Evolutionary conservation across 2,329 filamentous ascomycete species (phyloP), one percentile per base, ranked within the genome.

Genomic region (Herpotrichia juniperi): DNA sequence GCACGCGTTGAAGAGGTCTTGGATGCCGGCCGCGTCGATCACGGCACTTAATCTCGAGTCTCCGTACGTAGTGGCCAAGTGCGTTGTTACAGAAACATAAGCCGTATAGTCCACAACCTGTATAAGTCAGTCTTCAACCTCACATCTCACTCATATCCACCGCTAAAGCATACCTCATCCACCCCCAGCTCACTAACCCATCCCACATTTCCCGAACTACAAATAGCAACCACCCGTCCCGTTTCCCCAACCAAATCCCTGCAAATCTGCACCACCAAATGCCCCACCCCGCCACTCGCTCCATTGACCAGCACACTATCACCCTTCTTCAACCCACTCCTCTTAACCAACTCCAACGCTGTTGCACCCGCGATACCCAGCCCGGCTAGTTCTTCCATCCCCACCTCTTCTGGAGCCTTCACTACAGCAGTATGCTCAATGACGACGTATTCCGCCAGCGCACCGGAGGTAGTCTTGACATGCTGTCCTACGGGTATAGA

Each of bases 201-300:
- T 3, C 69, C 75, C 3, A 60, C 66, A 46, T 81, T 81, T 31
- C 56, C 69, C 3, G 66, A 73, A 2, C 79, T 81, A 61, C 79
- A 82, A 8, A 81, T 71, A 0, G 68, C 80, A 2, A 77, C 75
- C 1, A 83, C 71, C 35, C 28, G 46, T 26, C 63, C 59, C 0
- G 49, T 56, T 28, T 54, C 49, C 11, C 77, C 78, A 0, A 73
- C 72, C 8, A 68, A 54, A n/a, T 58, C 64, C 12, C 68, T 68
- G 39, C 63, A 68, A 68, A 80, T 74, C 66, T 83, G 81, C 42
- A 81, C 66, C 1, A 75, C 68, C 44, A 82, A 58, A 17, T 74
- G 73, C 11, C 81, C 81, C 5, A 83, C 77, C 11, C 79, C 80
- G 0, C 81, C 80, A 57, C 79, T 81, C 17, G 78, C 81, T 3